A percentile compares a stretch with the other conserved stretches of the same genome.
Conservation (phyloP, 164 flowering plant species). For the Nymphaea thermarum region DNA sequence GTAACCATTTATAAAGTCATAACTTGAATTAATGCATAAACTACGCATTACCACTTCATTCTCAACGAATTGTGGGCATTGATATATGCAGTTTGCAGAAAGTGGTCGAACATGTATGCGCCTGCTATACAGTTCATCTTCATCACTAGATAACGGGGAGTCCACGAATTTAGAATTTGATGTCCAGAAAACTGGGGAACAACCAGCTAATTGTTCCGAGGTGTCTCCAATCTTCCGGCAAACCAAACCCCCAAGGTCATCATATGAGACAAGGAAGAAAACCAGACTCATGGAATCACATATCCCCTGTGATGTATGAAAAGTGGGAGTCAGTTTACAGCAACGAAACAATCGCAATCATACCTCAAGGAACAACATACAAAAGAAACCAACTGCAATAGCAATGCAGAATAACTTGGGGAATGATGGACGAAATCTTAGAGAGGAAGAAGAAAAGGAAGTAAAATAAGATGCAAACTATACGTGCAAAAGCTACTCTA, state of each 20-base stretch:
- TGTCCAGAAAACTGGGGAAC: constrained; percentile 76
- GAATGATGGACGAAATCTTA: no score
- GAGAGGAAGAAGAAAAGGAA: no score
- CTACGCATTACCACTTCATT: constrained; percentile 41
- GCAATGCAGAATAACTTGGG: no score
- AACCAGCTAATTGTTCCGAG: constrained; percentile 27
- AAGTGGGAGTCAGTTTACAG: background rate
- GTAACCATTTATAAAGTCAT: constrained; percentile 46
- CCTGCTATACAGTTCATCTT: constrained; percentile 39
- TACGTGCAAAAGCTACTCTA: no score
- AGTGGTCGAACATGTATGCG: constrained; percentile 51
- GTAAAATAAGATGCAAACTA: no score
- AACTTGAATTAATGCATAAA: constrained; percentile 58
- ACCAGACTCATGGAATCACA: constrained; percentile 57
- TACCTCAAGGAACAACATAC: background rate
- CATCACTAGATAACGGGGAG: constrained; percentile 58
- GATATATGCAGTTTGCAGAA: constrained; percentile 8
- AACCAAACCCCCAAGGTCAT: constrained; percentile 68
- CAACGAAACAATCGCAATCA: background rate
- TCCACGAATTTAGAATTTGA: constrained; percentile 41
- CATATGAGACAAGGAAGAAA: constrained; percentile 68
- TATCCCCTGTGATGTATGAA: constrained; percentile 35
- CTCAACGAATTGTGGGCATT: constrained; percentile 8
- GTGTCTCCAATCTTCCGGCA: constrained; percentile 67
- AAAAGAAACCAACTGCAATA: background rate